Evolutionary conservation across 2,329 filamentous ascomycete genomes (phyloP).

Genomic region (Podosphaera leucotricha): DNA sequence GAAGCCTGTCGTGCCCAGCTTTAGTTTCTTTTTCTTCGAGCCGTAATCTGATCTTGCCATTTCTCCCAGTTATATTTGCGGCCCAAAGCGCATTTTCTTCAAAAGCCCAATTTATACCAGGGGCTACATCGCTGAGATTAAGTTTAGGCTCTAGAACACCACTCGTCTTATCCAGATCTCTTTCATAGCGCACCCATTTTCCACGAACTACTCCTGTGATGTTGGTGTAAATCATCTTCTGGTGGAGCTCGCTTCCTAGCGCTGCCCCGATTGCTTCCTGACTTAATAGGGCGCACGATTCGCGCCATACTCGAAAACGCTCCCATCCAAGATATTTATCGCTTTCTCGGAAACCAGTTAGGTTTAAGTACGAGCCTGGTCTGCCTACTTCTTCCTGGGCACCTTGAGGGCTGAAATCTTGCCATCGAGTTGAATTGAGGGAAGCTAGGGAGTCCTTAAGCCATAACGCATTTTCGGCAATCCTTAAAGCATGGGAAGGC

Average conservation of each 20-base stretch:
- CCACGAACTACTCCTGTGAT: constrained; percentile 15
- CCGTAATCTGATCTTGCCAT: constrained; percentile 46
- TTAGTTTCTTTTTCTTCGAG: constrained; percentile 26
- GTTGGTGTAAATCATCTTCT: constrained; percentile 14
- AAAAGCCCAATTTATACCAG: constrained; percentile 38
- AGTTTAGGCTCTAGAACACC: constrained; percentile 18
- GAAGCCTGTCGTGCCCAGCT: not conserved
- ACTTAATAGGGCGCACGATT: constrained; percentile 38
- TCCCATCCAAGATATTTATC: constrained; percentile 56
- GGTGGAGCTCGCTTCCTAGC: not conserved
- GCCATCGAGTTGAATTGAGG: constrained; percentile 33
- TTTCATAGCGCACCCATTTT: constrained; percentile 12
- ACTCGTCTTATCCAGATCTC: constrained; percentile 8
- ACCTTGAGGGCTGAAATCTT: constrained; percentile 29
- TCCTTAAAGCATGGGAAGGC: not conserved
- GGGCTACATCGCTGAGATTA: constrained; percentile 42
- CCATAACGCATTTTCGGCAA: not conserved
- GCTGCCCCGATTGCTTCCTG: constrained; percentile 19
- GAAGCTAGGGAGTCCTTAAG: constrained; percentile 22
- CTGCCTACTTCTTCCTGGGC: constrained; percentile 8
- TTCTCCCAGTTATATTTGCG: constrained; percentile 54
- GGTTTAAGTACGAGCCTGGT: constrained; percentile 30
- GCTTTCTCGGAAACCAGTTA: constrained; percentile 52
- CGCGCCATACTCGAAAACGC: constrained; percentile 40
- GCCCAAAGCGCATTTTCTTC: constrained; percentile 34